These are phyloP conservation scores for Thymus quinquecostatus DNA, from an alignment of 257 asterid genomes.

Conservation along the genomic window DNA sequence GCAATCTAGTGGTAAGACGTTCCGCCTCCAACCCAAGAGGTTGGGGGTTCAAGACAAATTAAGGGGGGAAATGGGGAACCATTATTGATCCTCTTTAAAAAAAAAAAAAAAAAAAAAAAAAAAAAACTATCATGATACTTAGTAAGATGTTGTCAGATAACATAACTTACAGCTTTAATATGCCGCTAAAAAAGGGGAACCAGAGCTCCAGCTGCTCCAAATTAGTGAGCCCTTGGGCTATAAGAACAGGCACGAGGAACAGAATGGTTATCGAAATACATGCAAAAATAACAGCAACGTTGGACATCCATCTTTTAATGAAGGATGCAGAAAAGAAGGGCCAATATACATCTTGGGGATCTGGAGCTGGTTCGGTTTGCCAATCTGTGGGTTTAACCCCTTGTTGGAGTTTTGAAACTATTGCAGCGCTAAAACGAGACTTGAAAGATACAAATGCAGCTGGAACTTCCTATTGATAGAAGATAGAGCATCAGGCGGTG, in stretches of 20 bases:
- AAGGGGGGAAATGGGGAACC: too few species aligned
- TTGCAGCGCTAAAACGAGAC: constrained; percentile 50
- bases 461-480: constrained; percentile 64
- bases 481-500: constrained; percentile 26
- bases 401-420: constrained; percentile 56
- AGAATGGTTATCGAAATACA: constrained; percentile 59
- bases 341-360: constrained; percentile 94
- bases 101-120: too few species aligned
- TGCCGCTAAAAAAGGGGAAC: constrained; percentile 77
- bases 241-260: constrained; percentile 78
- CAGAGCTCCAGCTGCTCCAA: constrained; percentile 78
- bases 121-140: too few species aligned
- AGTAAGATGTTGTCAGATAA: constrained; percentile 1
- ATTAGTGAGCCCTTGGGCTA: constrained; percentile 96
- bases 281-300: constrained; percentile 59
- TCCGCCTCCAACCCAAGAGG: too few species aligned
- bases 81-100: too few species aligned
- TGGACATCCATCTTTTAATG: constrained; percentile 75
- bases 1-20: too few species aligned
- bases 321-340: constrained; percentile 95
- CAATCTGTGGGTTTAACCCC: constrained; percentile 89
- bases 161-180: constrained; percentile 68
- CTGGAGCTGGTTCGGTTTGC: constrained; percentile 92
- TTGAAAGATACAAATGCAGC: constrained; percentile 98
- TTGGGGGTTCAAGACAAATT: too few species aligned